Evolutionary conservation across 1,284 basidiomycete genomes (phyloP).

Genomic region (Ceratobasidium sp.): DNA sequence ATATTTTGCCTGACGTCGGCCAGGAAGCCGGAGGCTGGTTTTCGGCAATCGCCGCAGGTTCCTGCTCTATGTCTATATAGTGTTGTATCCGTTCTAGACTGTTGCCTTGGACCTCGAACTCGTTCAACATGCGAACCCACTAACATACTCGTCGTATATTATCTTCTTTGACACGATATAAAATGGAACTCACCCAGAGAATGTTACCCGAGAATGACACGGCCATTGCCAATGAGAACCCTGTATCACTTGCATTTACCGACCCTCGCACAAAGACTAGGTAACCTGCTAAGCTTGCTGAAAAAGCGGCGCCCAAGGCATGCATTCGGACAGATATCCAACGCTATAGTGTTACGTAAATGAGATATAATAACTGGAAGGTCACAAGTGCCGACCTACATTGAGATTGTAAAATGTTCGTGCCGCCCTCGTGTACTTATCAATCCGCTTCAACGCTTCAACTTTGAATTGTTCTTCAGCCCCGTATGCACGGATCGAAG

Average conservation of each 20-base stretch:
- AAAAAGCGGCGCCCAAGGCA: constrained; percentile 47
- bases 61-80: constrained; percentile 64
- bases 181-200: constrained; percentile 45
- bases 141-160: constrained; percentile 24
- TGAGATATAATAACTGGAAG: too few relatives aligned
- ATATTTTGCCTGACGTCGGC: constrained; percentile 59
- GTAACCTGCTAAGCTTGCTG: constrained; percentile 47
- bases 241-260: constrained; percentile 54
- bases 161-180: too few relatives aligned
- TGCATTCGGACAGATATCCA: constrained; percentile 50
- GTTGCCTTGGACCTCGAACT: constrained; percentile 60
- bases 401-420: constrained; percentile 44
- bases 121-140: constrained; percentile 57
- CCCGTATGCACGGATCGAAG: constrained; percentile 46
- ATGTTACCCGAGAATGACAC: constrained; percentile 58
- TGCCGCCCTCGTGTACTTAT: constrained; percentile 39
- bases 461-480: constrained; percentile 41
- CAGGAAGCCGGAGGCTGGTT: constrained; percentile 60
- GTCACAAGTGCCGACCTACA: too few relatives aligned
- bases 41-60: constrained; percentile 53
- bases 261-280: constrained; percentile 18
- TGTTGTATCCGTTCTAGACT: constrained; percentile 81
- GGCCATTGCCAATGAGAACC: constrained; percentile 59
- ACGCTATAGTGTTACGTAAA: constrained; percentile 18
- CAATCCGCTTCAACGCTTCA: constrained; percentile 36